Evolutionary conservation across 768 basidiomycete species (phyloP).

Genomic region (Boletus coccyginus): DNA sequence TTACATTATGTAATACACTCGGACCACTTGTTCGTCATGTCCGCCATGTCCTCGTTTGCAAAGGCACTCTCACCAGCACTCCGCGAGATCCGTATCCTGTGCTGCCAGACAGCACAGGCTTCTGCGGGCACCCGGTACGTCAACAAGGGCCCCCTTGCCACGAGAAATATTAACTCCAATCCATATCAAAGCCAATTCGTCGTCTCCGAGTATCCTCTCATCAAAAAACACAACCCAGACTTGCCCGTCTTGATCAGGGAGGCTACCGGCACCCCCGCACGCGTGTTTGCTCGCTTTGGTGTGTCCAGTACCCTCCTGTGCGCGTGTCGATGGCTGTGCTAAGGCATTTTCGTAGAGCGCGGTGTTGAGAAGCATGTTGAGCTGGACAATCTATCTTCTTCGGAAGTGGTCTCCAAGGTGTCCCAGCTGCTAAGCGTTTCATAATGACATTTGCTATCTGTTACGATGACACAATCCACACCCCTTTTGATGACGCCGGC

Average conservation of each 20-base stretch:
- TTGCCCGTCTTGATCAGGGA: slow-evolving; percentile 82
- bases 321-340: slow-evolving; percentile 15
- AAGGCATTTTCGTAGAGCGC: slow-evolving; percentile 48
- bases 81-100: slow-evolving; percentile 76
- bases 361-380: slow-evolving; percentile 81
- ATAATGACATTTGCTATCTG: slow-evolving; percentile 11
- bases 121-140: slow-evolving; percentile 78
- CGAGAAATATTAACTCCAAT: background rate
- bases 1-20: slow-evolving; percentile 28
- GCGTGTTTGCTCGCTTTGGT: slow-evolving; percentile 87
- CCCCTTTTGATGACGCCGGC: background rate
- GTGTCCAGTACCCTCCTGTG: slow-evolving; percentile 32
- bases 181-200: slow-evolving; percentile 68
- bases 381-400: slow-evolving; percentile 68
- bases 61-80: slow-evolving; percentile 75
- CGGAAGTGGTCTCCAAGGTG: slow-evolving; percentile 71
- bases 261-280: slow-evolving; percentile 74
- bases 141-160: slow-evolving; percentile 2
- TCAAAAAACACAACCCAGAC: slow-evolving; percentile 84
- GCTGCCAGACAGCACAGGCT: slow-evolving; percentile 71
- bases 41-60: slow-evolving; percentile 58
- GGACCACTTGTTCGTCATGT: slow-evolving; percentile 18
- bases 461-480: slow-evolving; percentile 7
- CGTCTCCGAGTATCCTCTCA: slow-evolving; percentile 63
- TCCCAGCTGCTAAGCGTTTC: slow-evolving; percentile 51